These are phyloP conservation scores for Plantago coronopus DNA, from an alignment of 305 asterid genomes.

Conservation along the genomic window DNA sequence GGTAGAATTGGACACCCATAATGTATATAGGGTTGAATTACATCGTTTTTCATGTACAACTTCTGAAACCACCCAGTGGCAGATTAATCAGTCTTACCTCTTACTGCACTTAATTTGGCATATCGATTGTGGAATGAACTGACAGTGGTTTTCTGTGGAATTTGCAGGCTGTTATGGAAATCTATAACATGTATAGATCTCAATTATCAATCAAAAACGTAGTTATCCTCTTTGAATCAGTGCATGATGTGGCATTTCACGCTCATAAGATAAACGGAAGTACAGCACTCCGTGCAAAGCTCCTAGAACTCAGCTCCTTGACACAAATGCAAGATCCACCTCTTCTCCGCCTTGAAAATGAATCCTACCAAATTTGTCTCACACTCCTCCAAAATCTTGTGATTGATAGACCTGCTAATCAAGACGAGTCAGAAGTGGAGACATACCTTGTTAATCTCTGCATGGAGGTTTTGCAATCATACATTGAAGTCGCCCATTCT, in stretches of 20 bases:
- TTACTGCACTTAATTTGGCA: not conserved
- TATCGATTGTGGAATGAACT: not conserved
- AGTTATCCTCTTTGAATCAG: slow-evolving; percentile 65
- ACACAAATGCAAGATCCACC: slow-evolving; percentile 99
- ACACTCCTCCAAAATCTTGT: slow-evolving; percentile 78
- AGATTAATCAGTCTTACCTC: no score
- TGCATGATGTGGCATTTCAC: slow-evolving; percentile 74
- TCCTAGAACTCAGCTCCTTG: slow-evolving; percentile 72
- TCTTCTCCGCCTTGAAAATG: slow-evolving; percentile 94
- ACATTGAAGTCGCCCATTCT: slow-evolving; percentile 53
- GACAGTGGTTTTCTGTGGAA: slow-evolving; percentile 22
- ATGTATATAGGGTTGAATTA: not conserved
- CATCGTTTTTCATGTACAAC: no score
- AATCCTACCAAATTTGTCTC: slow-evolving; percentile 91
- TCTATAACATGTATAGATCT: slow-evolving; percentile 73
- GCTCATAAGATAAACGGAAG: slow-evolving; percentile 81
- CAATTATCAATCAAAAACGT: slow-evolving; percentile 64
- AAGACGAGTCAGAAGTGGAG: slow-evolving; percentile 68
- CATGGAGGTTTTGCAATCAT: slow-evolving; percentile 72
- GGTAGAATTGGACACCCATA: not conserved
- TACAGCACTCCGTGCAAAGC: slow-evolving; percentile 52
- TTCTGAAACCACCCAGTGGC: no score
- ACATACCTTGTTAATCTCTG: slow-evolving; percentile 79
- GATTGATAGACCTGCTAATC: slow-evolving; percentile 49
- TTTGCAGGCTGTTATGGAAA: slow-evolving; percentile 86